These are phyloP conservation scores for Pseudonectria buxi DNA, from an alignment of 2,329 filamentous ascomycete genomes.

Conservation along the genomic window DNA sequence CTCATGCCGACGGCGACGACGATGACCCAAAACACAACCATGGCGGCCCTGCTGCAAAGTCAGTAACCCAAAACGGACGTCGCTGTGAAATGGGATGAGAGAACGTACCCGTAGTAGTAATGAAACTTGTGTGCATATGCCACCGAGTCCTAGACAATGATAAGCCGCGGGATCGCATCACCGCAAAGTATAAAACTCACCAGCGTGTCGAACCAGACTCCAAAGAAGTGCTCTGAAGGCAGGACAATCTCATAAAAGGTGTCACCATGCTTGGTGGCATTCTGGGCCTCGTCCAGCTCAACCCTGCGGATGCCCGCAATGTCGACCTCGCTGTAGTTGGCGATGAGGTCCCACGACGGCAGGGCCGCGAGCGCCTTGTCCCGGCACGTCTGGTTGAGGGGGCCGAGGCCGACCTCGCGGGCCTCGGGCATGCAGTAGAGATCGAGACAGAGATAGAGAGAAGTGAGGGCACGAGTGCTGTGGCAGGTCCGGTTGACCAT, in stretches of 20 bases:
- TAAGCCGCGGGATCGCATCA: constrained; percentile 2
- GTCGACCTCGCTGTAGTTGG: constrained; percentile 29
- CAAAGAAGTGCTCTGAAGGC: constrained; percentile 28
- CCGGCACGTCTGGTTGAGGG: constrained; percentile 31
- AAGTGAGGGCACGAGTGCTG: constrained; percentile 22
- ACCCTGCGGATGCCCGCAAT: constrained; percentile 25
- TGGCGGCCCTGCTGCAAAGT: constrained; percentile 20
- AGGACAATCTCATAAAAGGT: constrained; percentile 27
- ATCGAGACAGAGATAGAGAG: constrained; percentile 32
- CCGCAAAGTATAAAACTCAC: constrained; percentile 12
- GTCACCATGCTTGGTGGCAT: not conserved
- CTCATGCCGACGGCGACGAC: constrained; percentile 31
- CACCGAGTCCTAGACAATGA: constrained; percentile 24
- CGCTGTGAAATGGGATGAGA: too few species aligned
- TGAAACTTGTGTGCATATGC: constrained; percentile 31
- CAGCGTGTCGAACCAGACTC: constrained; percentile 32
- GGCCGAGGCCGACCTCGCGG: constrained; percentile 14
- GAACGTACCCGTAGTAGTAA: constrained; percentile 30
- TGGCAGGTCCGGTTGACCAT: constrained; percentile 20
- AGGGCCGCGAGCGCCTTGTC: constrained; percentile 17
- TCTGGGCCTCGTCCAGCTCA: constrained; percentile 18
- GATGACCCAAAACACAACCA: constrained; percentile 35
- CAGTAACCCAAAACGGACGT: constrained; percentile 1
- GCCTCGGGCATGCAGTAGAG: constrained; percentile 27
- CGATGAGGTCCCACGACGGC: constrained; percentile 28